Base-by-base conservation (phyloP, 2,329 filamentous ascomycete species). In the Periglandula ipomoeae region DNA sequence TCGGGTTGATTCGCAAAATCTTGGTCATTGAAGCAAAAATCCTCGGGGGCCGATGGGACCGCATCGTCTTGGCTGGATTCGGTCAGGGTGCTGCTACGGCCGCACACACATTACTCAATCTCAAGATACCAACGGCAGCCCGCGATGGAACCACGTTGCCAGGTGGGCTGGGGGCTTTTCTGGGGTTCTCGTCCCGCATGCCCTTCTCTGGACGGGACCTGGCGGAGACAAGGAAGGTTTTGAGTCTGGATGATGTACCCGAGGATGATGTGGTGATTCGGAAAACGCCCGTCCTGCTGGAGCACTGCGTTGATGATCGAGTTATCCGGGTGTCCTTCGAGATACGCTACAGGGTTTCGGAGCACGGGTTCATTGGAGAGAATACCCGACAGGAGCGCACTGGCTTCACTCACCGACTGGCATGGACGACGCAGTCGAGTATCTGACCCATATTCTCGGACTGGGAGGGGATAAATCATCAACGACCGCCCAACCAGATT, bases 51-150 rank as follows among this genome's bases (percentile, higher is more conserved):
- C 56, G 61, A 11, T 67, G 62, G 55, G 62, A 71, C 17, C 57
- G 57, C 5, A 55, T 76, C 20, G 60, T 75, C 5, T 56, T 75
- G 0, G 68, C 67, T 6, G 72, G 73, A 0, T 71, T 75, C 46
- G 72, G 70, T 47, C 69, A 72, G 61, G 73, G 72, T 19, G 69
- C 61, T 2, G 70, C 72, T 0, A 70, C 70, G 4, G 59, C 63
- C 22, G 57, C 64, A 2, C 65, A 69, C 34, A 58, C 62, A 3
- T 53, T 73, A 2, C 58, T 73, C 34, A 67, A 64, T 40, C 50
- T 72, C 7, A 48, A 56, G 2, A 38, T 64, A 0, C 60, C 59
- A 2, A 35, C 38, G 3, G 50, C 37, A 11, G 32, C 22, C 3
- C 17, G 34, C 17, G 48, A 42, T 38, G 37, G 35, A 13, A 41